These are phyloP conservation scores for Ophiocordyceps sinensis DNA, from an alignment of 2,329 filamentous ascomycete species.

Conservation along the genomic window DNA sequence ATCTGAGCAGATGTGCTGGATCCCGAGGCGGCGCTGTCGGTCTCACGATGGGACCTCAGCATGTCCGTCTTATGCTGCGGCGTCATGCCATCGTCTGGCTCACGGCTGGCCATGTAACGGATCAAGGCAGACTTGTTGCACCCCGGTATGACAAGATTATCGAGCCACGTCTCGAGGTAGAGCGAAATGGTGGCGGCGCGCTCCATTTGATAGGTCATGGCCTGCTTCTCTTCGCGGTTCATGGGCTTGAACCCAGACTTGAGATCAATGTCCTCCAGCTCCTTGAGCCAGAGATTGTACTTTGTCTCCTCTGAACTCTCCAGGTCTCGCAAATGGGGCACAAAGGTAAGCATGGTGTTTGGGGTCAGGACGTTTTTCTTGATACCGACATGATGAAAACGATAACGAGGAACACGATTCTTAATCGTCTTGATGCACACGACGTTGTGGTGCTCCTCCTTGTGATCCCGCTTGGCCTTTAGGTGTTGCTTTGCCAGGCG, in stretches of 20 bases:
- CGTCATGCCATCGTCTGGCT: constrained; percentile 32
- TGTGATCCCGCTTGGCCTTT: constrained; percentile 29
- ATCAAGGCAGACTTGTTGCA: constrained; percentile 39
- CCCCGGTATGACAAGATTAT: constrained; percentile 31
- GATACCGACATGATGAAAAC: constrained; percentile 46
- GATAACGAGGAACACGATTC: constrained; percentile 40
- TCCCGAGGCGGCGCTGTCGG: constrained; percentile 22
- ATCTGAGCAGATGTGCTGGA: constrained; percentile 28
- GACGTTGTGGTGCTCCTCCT: constrained; percentile 25
- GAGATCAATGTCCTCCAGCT: constrained; percentile 41
- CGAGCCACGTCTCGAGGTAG: constrained; percentile 40
- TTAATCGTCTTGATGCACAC: constrained; percentile 33
- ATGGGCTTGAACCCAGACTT: constrained; percentile 42
- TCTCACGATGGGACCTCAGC: constrained; percentile 30
- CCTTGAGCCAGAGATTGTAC: constrained; percentile 41
- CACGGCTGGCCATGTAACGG: constrained; percentile 35
- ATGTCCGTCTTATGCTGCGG: constrained; percentile 40
- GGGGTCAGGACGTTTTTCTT: constrained; percentile 44
- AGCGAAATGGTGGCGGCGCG: constrained; percentile 34
- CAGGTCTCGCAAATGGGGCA: constrained; percentile 43
- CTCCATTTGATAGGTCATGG: constrained; percentile 34
- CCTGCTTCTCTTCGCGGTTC: constrained; percentile 34
- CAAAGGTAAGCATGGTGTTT: constrained; percentile 45
- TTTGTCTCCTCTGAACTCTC: constrained; percentile 39
- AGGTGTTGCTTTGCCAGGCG: constrained; percentile 23